Conservation (phyloP, 2,329 filamentous ascomycete species). For the Ophiostoma himal-ulmi region DNA sequence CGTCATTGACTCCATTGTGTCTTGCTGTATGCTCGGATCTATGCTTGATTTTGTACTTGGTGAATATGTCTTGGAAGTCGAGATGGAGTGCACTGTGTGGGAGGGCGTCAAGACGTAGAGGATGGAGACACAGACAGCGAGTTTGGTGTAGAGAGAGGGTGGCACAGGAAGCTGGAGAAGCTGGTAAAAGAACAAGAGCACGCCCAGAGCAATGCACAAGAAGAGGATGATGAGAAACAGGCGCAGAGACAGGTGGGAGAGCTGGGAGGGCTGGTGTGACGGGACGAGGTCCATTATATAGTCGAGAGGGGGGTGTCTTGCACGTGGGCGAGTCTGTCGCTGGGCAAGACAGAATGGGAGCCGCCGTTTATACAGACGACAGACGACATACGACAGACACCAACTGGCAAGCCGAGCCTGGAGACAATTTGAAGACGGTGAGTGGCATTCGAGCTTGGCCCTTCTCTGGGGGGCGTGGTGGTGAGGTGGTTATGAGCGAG, state of each 20-base stretch:
- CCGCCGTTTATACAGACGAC: not conserved
- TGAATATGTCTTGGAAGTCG: not conserved
- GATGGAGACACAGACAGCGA: not conserved
- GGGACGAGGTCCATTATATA: constrained; percentile 8
- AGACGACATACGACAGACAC: too few relatives aligned
- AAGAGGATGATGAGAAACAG: not conserved
- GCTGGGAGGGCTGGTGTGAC: not conserved
- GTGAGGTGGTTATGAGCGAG: constrained; percentile 17
- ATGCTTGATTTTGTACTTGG: too few relatives aligned
- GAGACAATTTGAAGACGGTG: not conserved
- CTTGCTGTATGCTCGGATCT: too few relatives aligned
- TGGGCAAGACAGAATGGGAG: not conserved
- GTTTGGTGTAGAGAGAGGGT: constrained; percentile 3
- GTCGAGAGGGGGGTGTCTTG: not conserved
- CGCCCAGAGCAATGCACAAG: not conserved
- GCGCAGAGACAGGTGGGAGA: not conserved
- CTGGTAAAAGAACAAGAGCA: not conserved
- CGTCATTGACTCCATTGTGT: not conserved
- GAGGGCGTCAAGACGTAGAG: not conserved
- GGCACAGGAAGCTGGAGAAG: constrained; percentile 8
- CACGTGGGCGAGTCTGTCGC: not conserved
- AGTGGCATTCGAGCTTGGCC: not conserved
- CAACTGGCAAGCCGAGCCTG: not conserved
- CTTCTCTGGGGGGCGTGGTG: not conserved
- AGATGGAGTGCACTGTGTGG: not conserved